A percentile compares a stretch with the other conserved stretches of the same genome.
Conservation (phyloP, 768 basidiomycete species). For the Tylopilus sp. region DNA sequence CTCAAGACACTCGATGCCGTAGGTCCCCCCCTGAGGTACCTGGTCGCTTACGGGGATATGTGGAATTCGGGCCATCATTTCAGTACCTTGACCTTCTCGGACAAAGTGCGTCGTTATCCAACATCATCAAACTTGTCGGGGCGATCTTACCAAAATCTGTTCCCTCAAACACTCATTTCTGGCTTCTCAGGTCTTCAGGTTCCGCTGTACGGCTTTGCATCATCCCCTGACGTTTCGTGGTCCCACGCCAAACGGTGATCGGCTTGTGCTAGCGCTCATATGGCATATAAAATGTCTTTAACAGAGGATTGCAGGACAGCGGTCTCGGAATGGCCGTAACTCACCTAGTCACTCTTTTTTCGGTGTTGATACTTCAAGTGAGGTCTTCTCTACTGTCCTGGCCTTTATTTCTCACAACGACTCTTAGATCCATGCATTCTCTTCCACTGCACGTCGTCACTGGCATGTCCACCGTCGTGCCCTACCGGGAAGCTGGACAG, state of each 20-base stretch:
- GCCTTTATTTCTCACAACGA: constrained; percentile 1
- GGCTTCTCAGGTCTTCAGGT: neutral
- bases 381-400: neutral
- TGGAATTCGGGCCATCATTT: too few relatives aligned
- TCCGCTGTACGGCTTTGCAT: neutral
- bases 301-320: neutral
- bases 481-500: constrained; percentile 55
- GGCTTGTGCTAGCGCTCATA: constrained; percentile 5
- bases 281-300: constrained; percentile 11
- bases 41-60: too few relatives aligned
- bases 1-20: too few relatives aligned
- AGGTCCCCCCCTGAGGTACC: too few relatives aligned
- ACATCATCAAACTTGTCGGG: neutral
- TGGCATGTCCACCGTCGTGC: constrained; percentile 12
- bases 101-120: neutral
- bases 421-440: constrained; percentile 9
- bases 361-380: constrained; percentile 4
- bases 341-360: constrained; percentile 1
- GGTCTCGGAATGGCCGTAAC: constrained; percentile 7
- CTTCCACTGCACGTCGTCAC: neutral
- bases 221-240: too few relatives aligned
- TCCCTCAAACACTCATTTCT: neutral
- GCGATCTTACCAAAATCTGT: neutral
- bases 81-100: too few relatives aligned
- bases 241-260: neutral